Evolutionary conservation across 768 basidiomycete genomes (phyloP).

Genomic region (Russula foetens): DNA sequence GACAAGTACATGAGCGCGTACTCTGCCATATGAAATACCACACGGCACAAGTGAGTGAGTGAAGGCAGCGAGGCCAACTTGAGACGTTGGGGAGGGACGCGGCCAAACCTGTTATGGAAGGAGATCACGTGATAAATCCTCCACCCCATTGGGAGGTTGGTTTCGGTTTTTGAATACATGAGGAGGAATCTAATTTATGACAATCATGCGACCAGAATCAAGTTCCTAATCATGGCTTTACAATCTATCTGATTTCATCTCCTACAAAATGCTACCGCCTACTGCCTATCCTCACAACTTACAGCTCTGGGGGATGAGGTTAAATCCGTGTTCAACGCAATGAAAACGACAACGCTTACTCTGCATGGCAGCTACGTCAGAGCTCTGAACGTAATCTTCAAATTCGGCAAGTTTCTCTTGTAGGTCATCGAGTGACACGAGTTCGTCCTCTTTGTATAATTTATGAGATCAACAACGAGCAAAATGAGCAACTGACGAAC

Average conservation of each 20-base stretch:
- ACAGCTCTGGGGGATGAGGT: conserved; percentile 28
- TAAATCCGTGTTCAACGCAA: background rate
- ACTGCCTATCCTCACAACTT: conserved; percentile 31
- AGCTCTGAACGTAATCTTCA: conserved; percentile 85
- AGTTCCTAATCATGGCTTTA: background rate
- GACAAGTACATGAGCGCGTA: background rate
- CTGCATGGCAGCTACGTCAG: conserved; percentile 91
- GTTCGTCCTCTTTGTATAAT: conserved; percentile 73
- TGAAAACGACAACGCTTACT: conserved; percentile 38
- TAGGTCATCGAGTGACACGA: conserved; percentile 85
- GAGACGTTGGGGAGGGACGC: no score
- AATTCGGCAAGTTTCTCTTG: conserved; percentile 85
- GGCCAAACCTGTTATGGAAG: background rate
- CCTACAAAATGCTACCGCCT: background rate
- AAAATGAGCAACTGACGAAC: conserved; percentile 23
- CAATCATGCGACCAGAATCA: background rate
- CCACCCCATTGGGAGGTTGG: no score
- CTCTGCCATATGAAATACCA: conserved; percentile 4
- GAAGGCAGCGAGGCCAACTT: background rate
- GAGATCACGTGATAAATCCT: background rate
- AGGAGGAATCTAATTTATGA: background rate
- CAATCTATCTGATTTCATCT: background rate
- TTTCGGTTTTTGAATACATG: no score
- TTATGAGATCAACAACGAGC: conserved; percentile 37
- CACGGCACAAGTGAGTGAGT: background rate